phyloP scores from a whole-genome alignment of 495 filamentous ascomycete genomes.

The Talaromyces adpressus region DNA sequence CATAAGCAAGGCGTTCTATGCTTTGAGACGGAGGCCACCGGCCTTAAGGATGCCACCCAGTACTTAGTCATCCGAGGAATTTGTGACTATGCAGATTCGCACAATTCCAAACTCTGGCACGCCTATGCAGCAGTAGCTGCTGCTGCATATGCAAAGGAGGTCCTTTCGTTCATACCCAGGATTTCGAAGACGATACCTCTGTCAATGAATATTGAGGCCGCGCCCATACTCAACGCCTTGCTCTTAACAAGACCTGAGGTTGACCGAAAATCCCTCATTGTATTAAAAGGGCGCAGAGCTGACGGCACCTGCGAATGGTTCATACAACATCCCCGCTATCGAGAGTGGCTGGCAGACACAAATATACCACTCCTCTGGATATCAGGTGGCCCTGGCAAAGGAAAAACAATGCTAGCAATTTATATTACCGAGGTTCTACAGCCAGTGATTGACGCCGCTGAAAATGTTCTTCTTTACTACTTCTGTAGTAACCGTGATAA shows the following conservation, averaged over 20 bases:
- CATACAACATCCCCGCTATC: conserved; percentile 24
- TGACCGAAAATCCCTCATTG: conserved; percentile 27
- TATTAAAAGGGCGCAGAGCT: conserved; percentile 16
- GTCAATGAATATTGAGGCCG: conserved; percentile 17
- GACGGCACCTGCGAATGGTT: conserved; percentile 44
- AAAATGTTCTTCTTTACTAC: conserved; percentile 27
- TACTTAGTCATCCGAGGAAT: conserved; percentile 34
- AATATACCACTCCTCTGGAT: conserved; percentile 33
- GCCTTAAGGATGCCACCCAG: conserved; percentile 19
- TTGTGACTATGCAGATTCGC: conserved; percentile 34
- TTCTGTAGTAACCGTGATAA: conserved; percentile 37
- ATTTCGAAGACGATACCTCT: conserved; percentile 12
- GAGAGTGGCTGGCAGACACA: conserved; percentile 26
- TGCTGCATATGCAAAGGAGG: conserved; percentile 26
- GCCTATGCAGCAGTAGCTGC: conserved; percentile 27
- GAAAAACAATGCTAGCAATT: conserved; percentile 43
- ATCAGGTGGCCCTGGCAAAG: conserved; percentile 40
- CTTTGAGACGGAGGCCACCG: conserved; percentile 33
- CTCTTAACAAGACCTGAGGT: conserved; percentile 23
- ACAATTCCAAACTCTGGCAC: conserved; percentile 29
- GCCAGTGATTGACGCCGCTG: conserved; percentile 6
- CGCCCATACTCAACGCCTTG: conserved; percentile 19
- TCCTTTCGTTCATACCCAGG: conserved; percentile 19
- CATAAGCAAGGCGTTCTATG: conserved; percentile 18
- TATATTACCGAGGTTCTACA: conserved; percentile 38